Percentiles rank a stretch among this genome's conserved stretches.
Evolutionary conservation across 2,329 filamentous ascomycete genomes (phyloP).

Genomic region (Venturia oleaginea): DNA sequence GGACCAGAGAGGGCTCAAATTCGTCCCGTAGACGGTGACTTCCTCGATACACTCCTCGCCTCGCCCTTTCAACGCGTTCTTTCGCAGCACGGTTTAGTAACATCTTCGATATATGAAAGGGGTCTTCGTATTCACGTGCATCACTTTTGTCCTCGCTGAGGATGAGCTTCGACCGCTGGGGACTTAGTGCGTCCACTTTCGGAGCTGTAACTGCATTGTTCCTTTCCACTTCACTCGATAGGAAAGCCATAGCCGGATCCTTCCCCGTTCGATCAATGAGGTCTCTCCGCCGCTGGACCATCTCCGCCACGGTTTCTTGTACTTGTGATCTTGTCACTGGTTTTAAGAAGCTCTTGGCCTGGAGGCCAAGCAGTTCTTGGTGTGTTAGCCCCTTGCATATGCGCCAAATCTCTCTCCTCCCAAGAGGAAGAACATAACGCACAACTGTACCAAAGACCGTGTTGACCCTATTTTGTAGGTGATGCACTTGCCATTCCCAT

Average conservation of each 20-base stretch:
- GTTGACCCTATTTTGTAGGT: neutral
- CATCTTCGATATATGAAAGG: neutral
- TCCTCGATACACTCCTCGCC: neutral
- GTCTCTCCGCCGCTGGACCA: neutral
- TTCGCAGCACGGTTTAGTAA: neutral
- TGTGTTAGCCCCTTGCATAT: slow-evolving; percentile 3
- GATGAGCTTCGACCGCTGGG: neutral
- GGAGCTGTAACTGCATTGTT: neutral
- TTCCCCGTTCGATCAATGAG: neutral
- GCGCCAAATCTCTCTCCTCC: neutral
- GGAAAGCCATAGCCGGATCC: neutral
- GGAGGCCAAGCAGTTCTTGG: neutral
- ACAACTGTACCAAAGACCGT: neutral
- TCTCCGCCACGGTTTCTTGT: neutral
- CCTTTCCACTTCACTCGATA: neutral
- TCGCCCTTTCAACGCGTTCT: neutral
- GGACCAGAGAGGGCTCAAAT: neutral
- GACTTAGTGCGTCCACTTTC: neutral
- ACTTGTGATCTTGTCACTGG: neutral
- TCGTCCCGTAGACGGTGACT: neutral
- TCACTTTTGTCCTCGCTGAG: neutral
- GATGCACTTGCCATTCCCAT: slow-evolving; percentile 1
- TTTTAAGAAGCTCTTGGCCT: neutral
- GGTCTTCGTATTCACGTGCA: slow-evolving; percentile 2
- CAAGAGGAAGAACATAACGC: neutral